These are phyloP conservation scores for Prunus kanzakura DNA, from an alignment of 306 rosid genomes.

Conservation along the genomic window DNA sequence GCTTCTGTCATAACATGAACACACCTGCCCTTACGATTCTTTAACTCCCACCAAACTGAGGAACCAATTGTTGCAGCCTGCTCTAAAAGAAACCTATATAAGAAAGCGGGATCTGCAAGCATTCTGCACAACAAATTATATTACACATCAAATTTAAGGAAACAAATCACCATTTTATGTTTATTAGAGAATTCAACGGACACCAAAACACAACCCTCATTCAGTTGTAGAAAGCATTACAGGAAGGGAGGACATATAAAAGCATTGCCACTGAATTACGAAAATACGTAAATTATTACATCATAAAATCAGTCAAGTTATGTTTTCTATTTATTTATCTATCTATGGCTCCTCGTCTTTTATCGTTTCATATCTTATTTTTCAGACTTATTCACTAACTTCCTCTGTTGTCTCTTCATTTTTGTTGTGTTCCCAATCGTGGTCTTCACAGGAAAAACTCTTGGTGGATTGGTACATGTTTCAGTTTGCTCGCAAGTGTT, in stretches of 20 bases:
- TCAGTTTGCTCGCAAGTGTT: not conserved
- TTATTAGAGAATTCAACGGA: slow-evolving; percentile 16
- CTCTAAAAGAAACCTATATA: slow-evolving; percentile 79
- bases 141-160: slow-evolving; percentile 10
- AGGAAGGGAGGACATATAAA: not conserved
- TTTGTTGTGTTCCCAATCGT: not conserved
- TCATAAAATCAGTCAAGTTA: too few species aligned
- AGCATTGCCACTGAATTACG: not conserved
- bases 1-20: slow-evolving; percentile 3
- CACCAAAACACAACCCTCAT: not conserved
- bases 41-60: slow-evolving; percentile 90
- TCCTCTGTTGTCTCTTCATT: not conserved
- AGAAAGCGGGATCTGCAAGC: slow-evolving; percentile 95
- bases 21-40: slow-evolving; percentile 87
- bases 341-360: not conserved
- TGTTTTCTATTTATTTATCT: not conserved
- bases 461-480: not conserved
- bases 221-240: not conserved
- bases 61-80: slow-evolving; percentile 78
- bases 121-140: slow-evolving; percentile 55
- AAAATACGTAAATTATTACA: too few species aligned
- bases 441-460: not conserved
- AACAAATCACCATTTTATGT: not conserved
- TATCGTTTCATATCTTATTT: not conserved
- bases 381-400: not conserved